These are phyloP conservation scores for Monosporozyma aerobia DNA, from an alignment of 805 yeast genomes.

Conservation along the genomic window DNA sequence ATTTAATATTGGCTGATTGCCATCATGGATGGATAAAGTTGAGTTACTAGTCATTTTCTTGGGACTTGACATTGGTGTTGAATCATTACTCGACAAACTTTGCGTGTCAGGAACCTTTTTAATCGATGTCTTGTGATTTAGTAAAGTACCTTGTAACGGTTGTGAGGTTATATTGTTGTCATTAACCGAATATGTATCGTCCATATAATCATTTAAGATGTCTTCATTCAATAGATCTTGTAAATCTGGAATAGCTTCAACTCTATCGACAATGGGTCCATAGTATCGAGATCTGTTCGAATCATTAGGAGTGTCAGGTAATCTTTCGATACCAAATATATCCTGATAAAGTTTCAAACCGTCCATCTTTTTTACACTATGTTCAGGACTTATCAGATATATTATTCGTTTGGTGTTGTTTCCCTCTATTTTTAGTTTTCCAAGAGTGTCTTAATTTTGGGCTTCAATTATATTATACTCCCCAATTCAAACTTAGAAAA, in stretches of 20 bases:
- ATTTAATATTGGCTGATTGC: neutral
- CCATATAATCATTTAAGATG: slow-evolving; percentile 12
- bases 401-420: neutral
- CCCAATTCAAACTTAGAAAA: no score
- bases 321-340: slow-evolving; percentile 23
- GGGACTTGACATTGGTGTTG: slow-evolving; percentile 19
- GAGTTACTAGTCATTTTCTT: slow-evolving; percentile 5
- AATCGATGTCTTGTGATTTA: slow-evolving; percentile 18
- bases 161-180: neutral
- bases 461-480: neutral
- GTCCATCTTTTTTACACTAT: neutral
- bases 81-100: slow-evolving; percentile 22
- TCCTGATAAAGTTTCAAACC: slow-evolving; percentile 7
- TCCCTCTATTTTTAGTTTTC: neutral
- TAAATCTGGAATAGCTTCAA: slow-evolving; percentile 18
- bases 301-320: slow-evolving; percentile 10
- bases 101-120: slow-evolving; percentile 25
- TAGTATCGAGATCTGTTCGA: neutral
- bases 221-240: slow-evolving; percentile 14
- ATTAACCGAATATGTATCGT: slow-evolving; percentile 1
- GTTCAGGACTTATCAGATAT: neutral
- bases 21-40: neutral
- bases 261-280: slow-evolving; percentile 13
- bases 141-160: neutral
- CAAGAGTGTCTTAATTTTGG: neutral